These are phyloP conservation scores for Lagenidium sp. DNA, from an alignment of 352 stramenopile species.

Conservation along the genomic window DNA sequence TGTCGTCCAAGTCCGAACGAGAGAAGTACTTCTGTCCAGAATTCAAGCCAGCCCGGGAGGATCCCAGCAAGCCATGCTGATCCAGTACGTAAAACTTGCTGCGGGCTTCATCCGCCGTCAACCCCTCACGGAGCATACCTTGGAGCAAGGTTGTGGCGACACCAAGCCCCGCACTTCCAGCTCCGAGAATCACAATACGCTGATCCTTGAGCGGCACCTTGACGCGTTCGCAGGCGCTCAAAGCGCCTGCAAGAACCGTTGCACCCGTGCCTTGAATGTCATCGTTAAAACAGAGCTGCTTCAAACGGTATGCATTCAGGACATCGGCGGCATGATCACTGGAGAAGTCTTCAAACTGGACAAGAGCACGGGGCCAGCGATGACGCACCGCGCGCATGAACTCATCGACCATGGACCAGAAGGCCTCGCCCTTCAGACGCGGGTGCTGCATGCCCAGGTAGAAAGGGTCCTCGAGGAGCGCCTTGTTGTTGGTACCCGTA, in stretches of 20 bases:
- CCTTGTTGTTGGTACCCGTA: slow-evolving; percentile 95
- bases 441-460: slow-evolving; percentile 93
- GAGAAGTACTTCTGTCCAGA: slow-evolving; percentile 80
- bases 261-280: slow-evolving; percentile 98
- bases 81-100: slow-evolving; percentile 75
- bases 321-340: slow-evolving; percentile 85
- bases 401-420: slow-evolving; percentile 95
- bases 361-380: slow-evolving; percentile 90
- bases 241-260: slow-evolving; percentile 87
- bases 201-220: slow-evolving; percentile 87
- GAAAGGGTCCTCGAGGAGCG: slow-evolving; percentile 89
- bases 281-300: slow-evolving; percentile 96
- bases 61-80: slow-evolving; percentile 58
- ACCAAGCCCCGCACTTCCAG: slow-evolving; percentile 91
- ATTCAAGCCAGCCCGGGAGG: slow-evolving; percentile 37
- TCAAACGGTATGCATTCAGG: slow-evolving; percentile 92
- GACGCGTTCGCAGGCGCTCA: slow-evolving; percentile 67
- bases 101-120: slow-evolving; percentile 57
- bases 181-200: slow-evolving; percentile 93
- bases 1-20: slow-evolving; percentile 53
- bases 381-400: slow-evolving; percentile 79
- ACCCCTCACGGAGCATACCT: slow-evolving; percentile 86
- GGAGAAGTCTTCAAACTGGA: slow-evolving; percentile 97
- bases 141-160: slow-evolving; percentile 87
- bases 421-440: slow-evolving; percentile 85